These are phyloP conservation scores for Acidomyces sp. DNA, from an alignment of 495 filamentous ascomycete species.

Conservation along the genomic window DNA sequence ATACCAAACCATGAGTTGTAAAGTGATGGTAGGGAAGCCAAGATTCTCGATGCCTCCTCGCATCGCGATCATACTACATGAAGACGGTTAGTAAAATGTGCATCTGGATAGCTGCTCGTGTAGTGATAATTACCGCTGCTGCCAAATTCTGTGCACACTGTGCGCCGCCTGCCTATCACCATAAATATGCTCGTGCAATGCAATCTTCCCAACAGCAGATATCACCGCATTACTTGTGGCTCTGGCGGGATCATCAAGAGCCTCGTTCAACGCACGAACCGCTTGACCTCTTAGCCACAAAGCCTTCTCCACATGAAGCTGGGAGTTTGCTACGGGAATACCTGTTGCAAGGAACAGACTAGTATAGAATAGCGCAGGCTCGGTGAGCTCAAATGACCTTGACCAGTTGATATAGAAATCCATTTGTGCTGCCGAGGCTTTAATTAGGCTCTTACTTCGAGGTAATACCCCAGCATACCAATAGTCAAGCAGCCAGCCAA, in stretches of 20 bases:
- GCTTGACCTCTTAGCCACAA: not conserved
- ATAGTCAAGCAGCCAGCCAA: not conserved
- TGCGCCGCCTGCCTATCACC: not conserved
- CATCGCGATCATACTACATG: constrained; percentile 1
- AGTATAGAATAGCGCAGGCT: constrained; percentile 2
- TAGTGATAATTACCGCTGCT: constrained; percentile 1
- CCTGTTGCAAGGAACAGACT: not conserved
- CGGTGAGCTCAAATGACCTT: not conserved
- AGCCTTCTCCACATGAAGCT: not conserved
- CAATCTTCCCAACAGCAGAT: constrained; percentile 4
- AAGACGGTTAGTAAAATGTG: not conserved
- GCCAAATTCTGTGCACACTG: not conserved
- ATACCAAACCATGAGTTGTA: constrained; percentile 1
- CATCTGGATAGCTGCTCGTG: not conserved
- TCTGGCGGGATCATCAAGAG: not conserved
- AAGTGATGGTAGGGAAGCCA: not conserved
- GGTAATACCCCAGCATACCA: not conserved
- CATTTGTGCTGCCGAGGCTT: not conserved
- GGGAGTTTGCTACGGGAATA: not conserved
- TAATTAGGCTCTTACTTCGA: not conserved
- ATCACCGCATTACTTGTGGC: constrained; percentile 1
- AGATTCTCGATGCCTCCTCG: constrained; percentile 1
- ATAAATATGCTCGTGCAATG: constrained; percentile 1
- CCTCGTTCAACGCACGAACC: not conserved
- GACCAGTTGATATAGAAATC: not conserved